Evolutionary conservation across 2,329 filamentous ascomycete genomes (phyloP).

Genomic region (Aspergillus sp.): DNA sequence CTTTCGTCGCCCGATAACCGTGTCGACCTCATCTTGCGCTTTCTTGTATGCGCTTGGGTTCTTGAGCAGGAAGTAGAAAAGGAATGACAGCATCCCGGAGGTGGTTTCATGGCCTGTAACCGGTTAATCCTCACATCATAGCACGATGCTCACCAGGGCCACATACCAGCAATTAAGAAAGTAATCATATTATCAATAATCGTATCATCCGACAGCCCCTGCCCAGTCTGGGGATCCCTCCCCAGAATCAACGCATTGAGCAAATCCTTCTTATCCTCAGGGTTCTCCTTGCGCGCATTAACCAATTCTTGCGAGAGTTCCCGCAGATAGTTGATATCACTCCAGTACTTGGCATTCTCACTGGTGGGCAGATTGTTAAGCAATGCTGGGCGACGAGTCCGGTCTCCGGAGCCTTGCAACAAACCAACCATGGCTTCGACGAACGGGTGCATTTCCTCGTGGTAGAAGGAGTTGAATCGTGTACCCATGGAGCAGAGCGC

Average conservation of each 20-base stretch:
- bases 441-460: slow-evolving; percentile 63
- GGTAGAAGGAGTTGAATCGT: slow-evolving; percentile 70
- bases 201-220: slow-evolving; percentile 55
- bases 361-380: slow-evolving; percentile 38
- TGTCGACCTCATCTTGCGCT: slow-evolving; percentile 62
- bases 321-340: slow-evolving; percentile 40
- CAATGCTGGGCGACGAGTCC: slow-evolving; percentile 44
- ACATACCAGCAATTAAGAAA: slow-evolving; percentile 57
- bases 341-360: slow-evolving; percentile 27
- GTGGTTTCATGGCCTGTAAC: slow-evolving; percentile 61
- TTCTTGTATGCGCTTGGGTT: slow-evolving; percentile 54
- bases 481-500: slow-evolving; percentile 65
- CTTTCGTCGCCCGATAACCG: slow-evolving; percentile 52
- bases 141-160: not conserved
- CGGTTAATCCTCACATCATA: no score
- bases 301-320: slow-evolving; percentile 56
- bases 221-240: slow-evolving; percentile 59
- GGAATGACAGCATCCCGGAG: slow-evolving; percentile 58
- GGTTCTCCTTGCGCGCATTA: slow-evolving; percentile 49
- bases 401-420: slow-evolving; percentile 50
- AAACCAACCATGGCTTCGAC: slow-evolving; percentile 61
- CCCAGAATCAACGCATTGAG: slow-evolving; percentile 64
- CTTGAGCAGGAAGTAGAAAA: slow-evolving; percentile 59
- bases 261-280: slow-evolving; percentile 57
- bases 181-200: slow-evolving; percentile 67